Evolutionary conservation across 2,329 filamentous ascomycete species (phyloP).

Genomic region (Aureobasidium sp.): DNA sequence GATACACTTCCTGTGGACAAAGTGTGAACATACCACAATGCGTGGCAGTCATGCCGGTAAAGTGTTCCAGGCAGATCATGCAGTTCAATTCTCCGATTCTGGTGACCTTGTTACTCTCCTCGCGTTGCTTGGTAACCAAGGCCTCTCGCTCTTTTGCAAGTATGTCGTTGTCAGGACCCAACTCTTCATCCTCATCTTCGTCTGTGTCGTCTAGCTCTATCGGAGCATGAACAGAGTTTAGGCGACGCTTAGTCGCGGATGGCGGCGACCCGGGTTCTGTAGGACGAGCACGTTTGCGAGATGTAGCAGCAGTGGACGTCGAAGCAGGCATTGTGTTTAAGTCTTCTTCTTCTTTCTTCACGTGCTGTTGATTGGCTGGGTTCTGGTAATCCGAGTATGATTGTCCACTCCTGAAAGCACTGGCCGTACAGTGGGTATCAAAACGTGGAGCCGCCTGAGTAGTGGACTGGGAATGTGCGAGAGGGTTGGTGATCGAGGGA

Average conservation of each 20-base stretch:
- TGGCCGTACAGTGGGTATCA: not conserved
- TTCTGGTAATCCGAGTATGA: not conserved
- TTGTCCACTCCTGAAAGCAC: not conserved
- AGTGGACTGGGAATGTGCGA: not conserved
- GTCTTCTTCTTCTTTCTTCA: not conserved
- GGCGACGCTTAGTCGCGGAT: not conserved
- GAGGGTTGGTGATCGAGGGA: not conserved
- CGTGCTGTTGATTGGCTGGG: not conserved
- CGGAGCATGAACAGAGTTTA: not conserved
- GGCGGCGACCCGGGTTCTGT: not conserved
- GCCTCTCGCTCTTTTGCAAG: slow-evolving; percentile 46
- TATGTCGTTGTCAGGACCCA: slow-evolving; percentile 23
- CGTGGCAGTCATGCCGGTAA: slow-evolving; percentile 51
- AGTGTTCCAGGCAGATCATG: slow-evolving; percentile 56
- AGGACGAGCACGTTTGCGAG: slow-evolving; percentile 3
- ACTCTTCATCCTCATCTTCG: not conserved
- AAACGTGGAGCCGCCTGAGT: not conserved
- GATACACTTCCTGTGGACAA: not conserved
- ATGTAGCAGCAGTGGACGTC: not conserved
- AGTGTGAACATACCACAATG: slow-evolving; percentile 43
- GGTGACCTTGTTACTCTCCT: slow-evolving; percentile 19
- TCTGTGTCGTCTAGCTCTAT: not conserved
- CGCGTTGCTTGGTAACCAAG: slow-evolving; percentile 36
- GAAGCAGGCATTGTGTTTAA: not conserved
- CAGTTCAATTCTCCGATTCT: slow-evolving; percentile 43